Base-by-base conservation (phyloP, 805 yeast genomes). In the Metschnikowia dekortorum region DNA sequence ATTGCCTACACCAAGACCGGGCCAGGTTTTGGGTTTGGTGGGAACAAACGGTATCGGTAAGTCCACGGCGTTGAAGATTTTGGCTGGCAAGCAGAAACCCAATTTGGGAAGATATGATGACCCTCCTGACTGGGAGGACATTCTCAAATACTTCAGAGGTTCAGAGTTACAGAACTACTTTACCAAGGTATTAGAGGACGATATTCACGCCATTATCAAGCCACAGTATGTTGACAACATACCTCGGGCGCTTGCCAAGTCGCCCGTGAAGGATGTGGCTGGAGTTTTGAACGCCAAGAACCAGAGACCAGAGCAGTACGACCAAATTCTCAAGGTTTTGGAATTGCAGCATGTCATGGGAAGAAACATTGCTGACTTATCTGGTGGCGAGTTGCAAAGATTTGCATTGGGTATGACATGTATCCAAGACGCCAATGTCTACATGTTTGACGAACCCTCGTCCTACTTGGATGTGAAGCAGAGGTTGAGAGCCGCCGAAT, bases 41-140 rank as follows among this genome's bases (percentile, higher is more conserved):
- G 99, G 99, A 64, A 89, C 97, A 53, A 94, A 94, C 77, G 99
- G 99, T 90, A 94, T 94, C 65, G 99, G 99, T 64, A 94, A 94
- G 69, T 87, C 96, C 10, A 94, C 99, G 16, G 99, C 99, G 8
- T 80, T 94, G 67, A 94, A 94, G 74, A 91, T 94, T 64, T 80
- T 94, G 60, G 96, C 97, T 14, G 99, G 98, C 65, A 94, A 92
- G 71, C 96, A 91, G 70, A 94, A 90, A 71, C 99, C 99, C 60
- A 94, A 94, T 67, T 76, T 94, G 69, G 99, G 99, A 50, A 80
- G 85, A 62, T 94, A 77, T 67, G 99, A 94, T 57, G 87, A 87
- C 64, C 99, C 99, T 40, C 99, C 99, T 9, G 94, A 87, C 71
- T 94, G 99, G 99, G 87, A 85, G 67, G 97, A 89, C 53, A 89